phyloP scores from a whole-genome alignment of 2,329 filamentous ascomycete species.

The Didymellaceae sp. region DNA sequence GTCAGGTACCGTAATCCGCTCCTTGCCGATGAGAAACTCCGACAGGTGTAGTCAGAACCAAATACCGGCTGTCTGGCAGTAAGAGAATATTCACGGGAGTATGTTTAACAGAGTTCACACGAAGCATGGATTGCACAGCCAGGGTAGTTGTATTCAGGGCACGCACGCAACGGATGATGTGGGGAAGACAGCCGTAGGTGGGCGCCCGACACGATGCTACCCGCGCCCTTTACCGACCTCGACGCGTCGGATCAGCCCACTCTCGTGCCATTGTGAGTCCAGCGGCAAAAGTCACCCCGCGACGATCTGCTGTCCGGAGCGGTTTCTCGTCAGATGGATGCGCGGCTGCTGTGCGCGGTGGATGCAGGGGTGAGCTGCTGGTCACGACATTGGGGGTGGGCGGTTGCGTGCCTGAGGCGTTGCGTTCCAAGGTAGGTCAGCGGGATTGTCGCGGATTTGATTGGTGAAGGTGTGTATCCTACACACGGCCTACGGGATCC shows the following conservation, averaged over 20 bases:
- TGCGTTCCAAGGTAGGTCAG: background rate
- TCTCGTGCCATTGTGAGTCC: constrained; percentile 18
- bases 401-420: constrained; percentile 16
- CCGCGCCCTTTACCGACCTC: background rate
- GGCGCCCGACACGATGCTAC: constrained; percentile 4
- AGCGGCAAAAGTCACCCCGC: constrained; percentile 1
- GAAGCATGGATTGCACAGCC: background rate
- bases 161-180: constrained; percentile 13
- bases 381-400: constrained; percentile 28
- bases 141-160: constrained; percentile 7
- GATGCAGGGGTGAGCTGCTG: constrained; percentile 20
- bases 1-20: too few relatives aligned
- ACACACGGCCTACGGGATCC: too few relatives aligned
- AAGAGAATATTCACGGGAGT: constrained; percentile 6
- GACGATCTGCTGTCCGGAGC: constrained; percentile 3
- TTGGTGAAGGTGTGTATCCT: too few relatives aligned
- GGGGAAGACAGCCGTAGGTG: constrained; percentile 4
- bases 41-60: background rate
- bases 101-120: background rate
- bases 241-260: constrained; percentile 31
- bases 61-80: background rate
- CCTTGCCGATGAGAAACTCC: too few relatives aligned
- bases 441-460: too few relatives aligned
- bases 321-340: background rate
- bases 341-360: background rate